Conservation (phyloP, 805 yeast species). For the Pichia exigua region DNA sequence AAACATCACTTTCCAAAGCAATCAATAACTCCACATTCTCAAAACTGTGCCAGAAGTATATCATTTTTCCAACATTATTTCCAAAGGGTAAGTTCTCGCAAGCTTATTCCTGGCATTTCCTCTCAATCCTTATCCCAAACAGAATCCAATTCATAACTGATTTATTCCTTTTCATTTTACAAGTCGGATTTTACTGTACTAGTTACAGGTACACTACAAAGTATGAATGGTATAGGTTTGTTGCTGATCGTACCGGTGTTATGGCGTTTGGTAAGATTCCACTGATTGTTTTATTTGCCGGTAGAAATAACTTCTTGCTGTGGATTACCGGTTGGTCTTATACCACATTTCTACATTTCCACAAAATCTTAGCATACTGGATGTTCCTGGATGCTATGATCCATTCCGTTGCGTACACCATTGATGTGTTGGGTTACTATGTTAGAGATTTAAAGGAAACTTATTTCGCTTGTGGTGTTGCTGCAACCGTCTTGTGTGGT, state of each 20-base stretch:
- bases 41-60: conserved; percentile 22
- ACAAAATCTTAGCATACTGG: conserved; percentile 57
- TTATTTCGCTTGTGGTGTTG: conserved; percentile 27
- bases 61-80: conserved; percentile 33
- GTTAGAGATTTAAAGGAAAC: conserved; percentile 1
- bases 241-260: conserved; percentile 29
- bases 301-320: conserved; percentile 34
- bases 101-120: conserved; percentile 12
- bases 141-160: conserved; percentile 8
- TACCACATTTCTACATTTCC: conserved; percentile 40
- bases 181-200: conserved; percentile 8
- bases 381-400: conserved; percentile 31
- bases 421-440: conserved; percentile 9
- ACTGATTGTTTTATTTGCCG: conserved; percentile 32
- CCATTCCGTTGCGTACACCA: conserved; percentile 33
- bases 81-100: conserved; percentile 19
- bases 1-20: conserved; percentile 24
- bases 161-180: conserved; percentile 5
- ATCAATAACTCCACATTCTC: conserved; percentile 5
- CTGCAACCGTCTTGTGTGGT: conserved; percentile 36
- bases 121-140: conserved; percentile 9
- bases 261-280: conserved; percentile 31
- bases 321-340: conserved; percentile 35
- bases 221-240: background rate
- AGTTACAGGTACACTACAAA: background rate